Conservation (phyloP, 352 stramenopile genomes). For the Blastocystis sp. region DNA sequence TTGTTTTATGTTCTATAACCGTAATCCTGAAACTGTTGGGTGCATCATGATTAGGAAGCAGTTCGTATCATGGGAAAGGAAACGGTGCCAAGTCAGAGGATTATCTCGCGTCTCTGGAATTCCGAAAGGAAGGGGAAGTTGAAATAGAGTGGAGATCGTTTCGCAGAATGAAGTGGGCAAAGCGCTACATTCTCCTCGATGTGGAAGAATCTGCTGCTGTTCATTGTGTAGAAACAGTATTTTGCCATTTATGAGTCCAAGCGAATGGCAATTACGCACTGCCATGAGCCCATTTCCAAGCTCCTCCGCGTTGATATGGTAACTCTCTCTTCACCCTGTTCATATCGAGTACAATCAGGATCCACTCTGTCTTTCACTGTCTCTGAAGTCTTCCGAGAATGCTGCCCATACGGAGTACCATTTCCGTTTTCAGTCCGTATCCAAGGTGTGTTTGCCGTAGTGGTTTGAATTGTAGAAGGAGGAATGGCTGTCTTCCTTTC, state of each 20-base stretch:
- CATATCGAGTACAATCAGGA: conserved; percentile 1
- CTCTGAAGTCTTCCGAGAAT: neutral
- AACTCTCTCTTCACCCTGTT: neutral
- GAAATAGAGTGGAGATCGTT: conserved; percentile 38
- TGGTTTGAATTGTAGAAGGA: conserved; percentile 5
- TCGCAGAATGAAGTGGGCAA: conserved; percentile 13
- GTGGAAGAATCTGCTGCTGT: neutral
- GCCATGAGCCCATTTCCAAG: neutral
- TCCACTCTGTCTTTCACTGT: neutral
- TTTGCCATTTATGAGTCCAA: conserved; percentile 29
- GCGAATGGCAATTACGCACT: neutral
- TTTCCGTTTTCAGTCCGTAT: conserved; percentile 14
- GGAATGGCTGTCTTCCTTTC: conserved; percentile 3
- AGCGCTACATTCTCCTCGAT: neutral
- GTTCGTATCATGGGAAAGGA: neutral
- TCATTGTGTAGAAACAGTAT: conserved; percentile 17
- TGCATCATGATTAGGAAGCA: neutral
- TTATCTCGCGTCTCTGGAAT: conserved; percentile 19
- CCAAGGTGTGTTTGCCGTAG: neutral
- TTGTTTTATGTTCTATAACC: too few species aligned
- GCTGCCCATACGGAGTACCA: conserved; percentile 16
- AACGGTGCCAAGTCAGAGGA: neutral
- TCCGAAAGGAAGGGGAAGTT: conserved; percentile 12
- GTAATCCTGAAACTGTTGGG: too few species aligned
- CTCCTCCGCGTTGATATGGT: neutral